Conservation (phyloP, 2,329 filamentous ascomycete genomes). For the Colletotrichum spaethianum region DNA sequence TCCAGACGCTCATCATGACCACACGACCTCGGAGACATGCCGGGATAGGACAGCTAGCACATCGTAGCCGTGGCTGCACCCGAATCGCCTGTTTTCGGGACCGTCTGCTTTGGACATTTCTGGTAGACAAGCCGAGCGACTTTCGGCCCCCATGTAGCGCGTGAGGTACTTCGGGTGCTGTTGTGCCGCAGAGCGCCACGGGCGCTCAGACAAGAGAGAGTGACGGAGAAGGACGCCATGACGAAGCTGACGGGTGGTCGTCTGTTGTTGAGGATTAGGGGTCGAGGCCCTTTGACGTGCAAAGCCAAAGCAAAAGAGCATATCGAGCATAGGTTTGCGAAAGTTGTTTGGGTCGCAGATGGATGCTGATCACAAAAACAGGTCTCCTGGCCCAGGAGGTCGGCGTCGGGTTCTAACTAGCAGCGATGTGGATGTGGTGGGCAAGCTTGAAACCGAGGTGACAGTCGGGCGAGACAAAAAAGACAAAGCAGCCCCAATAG, state of each 20-base stretch:
- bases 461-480: constrained; percentile 11
- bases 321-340: constrained; percentile 3
- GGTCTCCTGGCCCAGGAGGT: constrained; percentile 10
- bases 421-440: background rate
- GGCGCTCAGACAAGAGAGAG: constrained; percentile 18
- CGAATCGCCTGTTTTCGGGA: constrained; percentile 9
- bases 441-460: background rate
- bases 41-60: constrained; percentile 9
- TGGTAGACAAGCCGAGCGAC: constrained; percentile 24
- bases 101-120: constrained; percentile 19
- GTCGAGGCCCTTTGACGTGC: constrained; percentile 16
- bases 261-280: constrained; percentile 20
- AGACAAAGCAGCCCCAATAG: background rate
- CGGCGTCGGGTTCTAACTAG: constrained; percentile 8
- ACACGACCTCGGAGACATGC: constrained; percentile 24
- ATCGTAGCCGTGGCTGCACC: background rate
- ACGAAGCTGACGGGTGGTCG: constrained; percentile 21
- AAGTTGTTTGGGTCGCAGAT: constrained; percentile 12
- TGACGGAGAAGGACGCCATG: background rate
- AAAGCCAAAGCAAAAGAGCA: constrained; percentile 19
- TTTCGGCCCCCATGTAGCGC: constrained; percentile 28
- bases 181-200: constrained; percentile 26
- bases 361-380: constrained; percentile 11
- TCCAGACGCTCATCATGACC: constrained; percentile 20
- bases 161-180: constrained; percentile 15